Evolutionary conservation across 1,284 basidiomycete species (phyloP).

Genomic region (Fomitopsis betulina): DNA sequence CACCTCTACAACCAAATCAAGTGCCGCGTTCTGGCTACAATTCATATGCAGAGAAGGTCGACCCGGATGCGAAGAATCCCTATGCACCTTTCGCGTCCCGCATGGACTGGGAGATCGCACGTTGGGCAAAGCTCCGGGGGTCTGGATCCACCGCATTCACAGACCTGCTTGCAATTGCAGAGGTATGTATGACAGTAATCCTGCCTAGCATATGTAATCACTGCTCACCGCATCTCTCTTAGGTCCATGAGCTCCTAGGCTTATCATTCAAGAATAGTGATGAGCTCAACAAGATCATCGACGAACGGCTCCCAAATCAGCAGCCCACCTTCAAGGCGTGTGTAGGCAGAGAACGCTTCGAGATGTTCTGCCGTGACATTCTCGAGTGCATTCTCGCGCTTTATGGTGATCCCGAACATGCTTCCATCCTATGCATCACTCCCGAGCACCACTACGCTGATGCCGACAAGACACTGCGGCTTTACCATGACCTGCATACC

Average conservation of each 20-base stretch:
- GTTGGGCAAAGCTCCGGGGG: constrained; percentile 18
- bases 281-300: neutral
- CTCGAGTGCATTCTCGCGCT: neutral
- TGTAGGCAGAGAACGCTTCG: neutral
- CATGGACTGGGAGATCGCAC: constrained; percentile 17
- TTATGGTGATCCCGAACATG: neutral
- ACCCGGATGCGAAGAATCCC: constrained; percentile 1
- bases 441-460: constrained; percentile 9
- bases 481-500: constrained; percentile 25
- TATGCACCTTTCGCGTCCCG: constrained; percentile 16
- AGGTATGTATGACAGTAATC: constrained; percentile 11
- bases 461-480: constrained; percentile 7
- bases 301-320: neutral
- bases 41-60: too few relatives aligned
- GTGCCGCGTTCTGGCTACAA: too few relatives aligned
- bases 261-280: neutral
- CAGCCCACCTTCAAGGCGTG: neutral
- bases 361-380: neutral
- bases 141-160: constrained; percentile 16
- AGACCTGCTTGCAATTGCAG: constrained; percentile 16
- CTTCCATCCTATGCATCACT: neutral
- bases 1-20: too few relatives aligned
- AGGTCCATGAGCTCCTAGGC: neutral
- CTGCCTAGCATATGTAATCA: too few relatives aligned
- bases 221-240: neutral